Percentiles rank a stretch among this genome's conserved stretches.
These are phyloP conservation scores for Lavandula angustifolia DNA, from an alignment of 257 asterid species.

Conservation along the genomic window DNA sequence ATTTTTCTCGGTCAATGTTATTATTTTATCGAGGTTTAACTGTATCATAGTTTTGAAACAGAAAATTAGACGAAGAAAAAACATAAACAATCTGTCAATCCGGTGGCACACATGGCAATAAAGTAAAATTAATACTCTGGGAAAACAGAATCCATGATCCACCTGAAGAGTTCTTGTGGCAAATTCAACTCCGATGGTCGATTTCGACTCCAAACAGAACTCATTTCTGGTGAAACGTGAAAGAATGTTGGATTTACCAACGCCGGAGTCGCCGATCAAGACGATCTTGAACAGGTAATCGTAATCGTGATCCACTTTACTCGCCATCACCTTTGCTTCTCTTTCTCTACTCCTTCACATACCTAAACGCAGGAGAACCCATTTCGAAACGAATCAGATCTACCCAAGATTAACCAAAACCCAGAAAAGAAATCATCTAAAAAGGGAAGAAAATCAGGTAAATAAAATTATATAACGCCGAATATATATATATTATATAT, in stretches of 20 bases:
- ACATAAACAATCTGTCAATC: too few relatives aligned
- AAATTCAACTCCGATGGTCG: conserved; percentile 95
- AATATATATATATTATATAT: too few relatives aligned
- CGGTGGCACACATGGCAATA: too few relatives aligned
- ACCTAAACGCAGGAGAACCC: conserved; percentile 22
- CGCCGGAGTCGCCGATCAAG: conserved; percentile 88
- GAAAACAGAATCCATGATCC: background rate
- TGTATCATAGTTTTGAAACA: too few relatives aligned
- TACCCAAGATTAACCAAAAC: conserved; percentile 22
- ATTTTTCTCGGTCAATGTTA: too few relatives aligned
- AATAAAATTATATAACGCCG: background rate
- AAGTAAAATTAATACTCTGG: background rate
- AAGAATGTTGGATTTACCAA: conserved; percentile 93
- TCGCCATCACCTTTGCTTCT: conserved; percentile 34
- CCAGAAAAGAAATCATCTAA: conserved; percentile 7
- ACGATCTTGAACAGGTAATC: conserved; percentile 88
- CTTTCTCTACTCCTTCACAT: conserved; percentile 38
- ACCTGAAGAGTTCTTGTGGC: conserved; percentile 48
- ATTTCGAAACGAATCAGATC: conserved; percentile 31
- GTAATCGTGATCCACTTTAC: conserved; percentile 49
- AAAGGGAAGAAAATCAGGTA: background rate
- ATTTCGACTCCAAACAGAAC: conserved; percentile 83
- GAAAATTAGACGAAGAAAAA: background rate
- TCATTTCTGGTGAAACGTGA: conserved; percentile 94
- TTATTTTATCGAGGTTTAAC: too few relatives aligned